Percentiles rank a stretch among this genome's conserved stretches.
These are phyloP conservation scores for Pseudozyma sp. DNA, from an alignment of 1,284 basidiomycete species.

Conservation along the genomic window DNA sequence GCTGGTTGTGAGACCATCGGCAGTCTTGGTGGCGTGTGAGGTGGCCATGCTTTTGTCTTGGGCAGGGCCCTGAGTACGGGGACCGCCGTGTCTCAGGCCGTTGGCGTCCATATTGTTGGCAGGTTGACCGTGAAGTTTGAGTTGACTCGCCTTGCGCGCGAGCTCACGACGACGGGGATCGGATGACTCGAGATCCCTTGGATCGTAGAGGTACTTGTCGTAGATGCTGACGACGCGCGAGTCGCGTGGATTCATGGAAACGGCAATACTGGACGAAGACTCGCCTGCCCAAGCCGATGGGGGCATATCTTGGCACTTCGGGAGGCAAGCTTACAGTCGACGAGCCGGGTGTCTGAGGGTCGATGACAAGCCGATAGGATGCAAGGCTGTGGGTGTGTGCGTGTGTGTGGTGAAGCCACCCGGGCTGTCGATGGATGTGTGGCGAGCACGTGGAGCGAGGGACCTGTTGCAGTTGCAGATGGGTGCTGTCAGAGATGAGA, in stretches of 20 bases:
- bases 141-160: constrained; percentile 47
- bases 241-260: constrained; percentile 47
- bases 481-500: no score
- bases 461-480: no score
- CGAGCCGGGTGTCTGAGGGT: neutral
- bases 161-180: constrained; percentile 53
- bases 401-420: neutral
- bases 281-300: constrained; percentile 34
- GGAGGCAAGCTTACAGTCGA: neutral
- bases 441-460: neutral
- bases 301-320: constrained; percentile 10
- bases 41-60: constrained; percentile 48
- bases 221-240: constrained; percentile 60
- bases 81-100: constrained; percentile 19
- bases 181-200: constrained; percentile 50
- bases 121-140: constrained; percentile 44
- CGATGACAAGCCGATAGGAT: neutral
- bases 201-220: constrained; percentile 60
- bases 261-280: constrained; percentile 40
- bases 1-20: constrained; percentile 30
- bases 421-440: neutral
- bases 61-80: constrained; percentile 1
- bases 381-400: neutral
- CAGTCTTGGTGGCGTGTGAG: constrained; percentile 39
- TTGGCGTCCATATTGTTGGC: constrained; percentile 48